A percentile compares a stretch with the other conserved stretches of the same genome.
Evolutionary conservation across 2,329 filamentous ascomycete genomes (phyloP).

Genomic region (Fusarium sp.): DNA sequence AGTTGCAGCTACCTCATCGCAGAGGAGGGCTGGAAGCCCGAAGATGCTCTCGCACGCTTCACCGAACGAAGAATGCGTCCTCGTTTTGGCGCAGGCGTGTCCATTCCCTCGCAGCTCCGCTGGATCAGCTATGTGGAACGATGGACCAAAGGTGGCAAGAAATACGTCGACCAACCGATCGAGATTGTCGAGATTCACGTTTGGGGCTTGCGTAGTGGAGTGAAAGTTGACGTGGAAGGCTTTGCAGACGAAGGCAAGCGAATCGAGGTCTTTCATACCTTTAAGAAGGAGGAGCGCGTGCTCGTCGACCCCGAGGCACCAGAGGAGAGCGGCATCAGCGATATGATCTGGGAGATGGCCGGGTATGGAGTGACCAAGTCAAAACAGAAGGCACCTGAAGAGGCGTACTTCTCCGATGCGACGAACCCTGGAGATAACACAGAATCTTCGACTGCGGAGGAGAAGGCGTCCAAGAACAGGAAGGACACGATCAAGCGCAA

Average conservation of each 20-base stretch:
- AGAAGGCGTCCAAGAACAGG: slow-evolving; percentile 29
- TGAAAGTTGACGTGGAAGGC: slow-evolving; percentile 89
- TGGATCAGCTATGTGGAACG: slow-evolving; percentile 92
- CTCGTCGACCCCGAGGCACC: slow-evolving; percentile 74
- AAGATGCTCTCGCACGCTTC: slow-evolving; percentile 70
- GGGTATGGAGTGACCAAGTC: slow-evolving; percentile 52
- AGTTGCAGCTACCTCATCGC: slow-evolving; percentile 92
- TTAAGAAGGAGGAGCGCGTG: slow-evolving; percentile 79
- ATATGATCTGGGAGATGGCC: slow-evolving; percentile 70
- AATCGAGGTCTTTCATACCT: slow-evolving; percentile 88
- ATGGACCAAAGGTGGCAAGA: slow-evolving; percentile 83
- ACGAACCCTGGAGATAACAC: slow-evolving; percentile 44
- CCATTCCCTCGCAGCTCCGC: slow-evolving; percentile 91
- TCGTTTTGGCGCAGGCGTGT: slow-evolving; percentile 89
- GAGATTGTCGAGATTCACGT: slow-evolving; percentile 92
- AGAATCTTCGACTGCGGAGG: slow-evolving; percentile 19
- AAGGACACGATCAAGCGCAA: slow-evolving; percentile 48
- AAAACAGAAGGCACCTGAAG: slow-evolving; percentile 55
- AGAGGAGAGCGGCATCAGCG: slow-evolving; percentile 63
- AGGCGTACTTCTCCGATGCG: slow-evolving; percentile 52
- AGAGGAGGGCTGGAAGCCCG: slow-evolving; percentile 77
- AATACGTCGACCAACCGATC: slow-evolving; percentile 85
- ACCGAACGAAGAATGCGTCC: slow-evolving; percentile 92
- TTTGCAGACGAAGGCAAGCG: slow-evolving; percentile 91
- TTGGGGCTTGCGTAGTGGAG: slow-evolving; percentile 89